Percentiles rank a stretch among this genome's conserved stretches.
Evolutionary conservation across 352 stramenopile genomes (phyloP).

Genomic region (Globisporangium ultimum): DNA sequence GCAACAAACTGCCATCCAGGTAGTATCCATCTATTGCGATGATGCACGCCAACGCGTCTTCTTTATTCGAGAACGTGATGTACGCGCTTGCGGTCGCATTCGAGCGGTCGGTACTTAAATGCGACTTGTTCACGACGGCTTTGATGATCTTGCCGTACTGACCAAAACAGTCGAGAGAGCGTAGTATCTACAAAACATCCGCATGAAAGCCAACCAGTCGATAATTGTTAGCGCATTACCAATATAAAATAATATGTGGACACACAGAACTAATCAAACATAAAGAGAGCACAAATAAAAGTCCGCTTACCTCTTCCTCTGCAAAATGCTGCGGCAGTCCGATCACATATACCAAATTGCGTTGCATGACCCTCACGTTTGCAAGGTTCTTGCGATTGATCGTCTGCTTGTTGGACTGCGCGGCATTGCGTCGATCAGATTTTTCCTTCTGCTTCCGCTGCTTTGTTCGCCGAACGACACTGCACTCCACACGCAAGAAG

Average conservation of each 20-base stretch:
- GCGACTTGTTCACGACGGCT: conserved; percentile 89
- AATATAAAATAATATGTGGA: too few relatives aligned
- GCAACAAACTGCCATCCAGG: conserved; percentile 72
- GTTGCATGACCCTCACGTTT: conserved; percentile 92
- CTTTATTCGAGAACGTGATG: conserved; percentile 90
- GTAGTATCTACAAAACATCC: conserved; percentile 43
- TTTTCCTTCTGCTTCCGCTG: conserved; percentile 87
- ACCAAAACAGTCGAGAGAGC: conserved; percentile 88
- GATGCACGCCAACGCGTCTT: conserved; percentile 90
- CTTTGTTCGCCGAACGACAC: conserved; percentile 74
- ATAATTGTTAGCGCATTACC: too few relatives aligned
- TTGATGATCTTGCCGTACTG: conserved; percentile 94
- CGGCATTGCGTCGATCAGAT: conserved; percentile 55
- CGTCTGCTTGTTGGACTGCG: conserved; percentile 30
- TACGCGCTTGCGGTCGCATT: conserved; percentile 89
- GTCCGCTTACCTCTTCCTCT: conserved; percentile 56
- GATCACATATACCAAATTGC: conserved; percentile 95
- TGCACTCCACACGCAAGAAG: conserved; percentile 13
- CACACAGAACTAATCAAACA: too few relatives aligned
- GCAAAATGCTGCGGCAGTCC: conserved; percentile 85
- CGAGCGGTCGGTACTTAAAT: conserved; percentile 60
- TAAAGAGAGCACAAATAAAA: neutral
- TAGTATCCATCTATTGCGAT: conserved; percentile 90
- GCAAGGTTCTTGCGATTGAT: conserved; percentile 82
- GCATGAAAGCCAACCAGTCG: too few relatives aligned